Evolutionary conservation across 2,329 filamentous ascomycete species (phyloP).

Genomic region (Claviceps sp.): DNA sequence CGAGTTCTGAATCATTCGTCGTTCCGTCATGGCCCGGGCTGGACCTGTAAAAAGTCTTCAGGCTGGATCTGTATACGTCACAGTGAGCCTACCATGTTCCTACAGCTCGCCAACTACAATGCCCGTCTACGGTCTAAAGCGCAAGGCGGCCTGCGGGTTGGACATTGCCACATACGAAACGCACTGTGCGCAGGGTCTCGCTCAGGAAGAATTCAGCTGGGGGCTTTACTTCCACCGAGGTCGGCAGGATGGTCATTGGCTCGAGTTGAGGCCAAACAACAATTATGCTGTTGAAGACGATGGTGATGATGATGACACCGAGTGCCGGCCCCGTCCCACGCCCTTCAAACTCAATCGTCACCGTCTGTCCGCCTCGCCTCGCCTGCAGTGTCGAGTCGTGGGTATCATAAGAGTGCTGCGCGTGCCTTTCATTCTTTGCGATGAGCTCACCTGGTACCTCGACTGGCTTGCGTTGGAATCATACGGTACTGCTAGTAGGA

Average conservation of each 20-base stretch:
- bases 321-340: slow-evolving; percentile 1
- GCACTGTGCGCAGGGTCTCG: slow-evolving; percentile 9
- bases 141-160: slow-evolving; percentile 5
- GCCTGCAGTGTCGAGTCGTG: slow-evolving; percentile 16
- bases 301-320: background rate
- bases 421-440: slow-evolving; percentile 8
- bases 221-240: slow-evolving; percentile 22
- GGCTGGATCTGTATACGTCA: slow-evolving; percentile 6
- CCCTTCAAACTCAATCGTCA: slow-evolving; percentile 10
- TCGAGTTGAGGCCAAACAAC: slow-evolving; percentile 5
- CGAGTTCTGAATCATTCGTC: background rate
- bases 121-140: background rate
- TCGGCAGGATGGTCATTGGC: slow-evolving; percentile 15
- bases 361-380: slow-evolving; percentile 13
- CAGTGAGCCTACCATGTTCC: background rate
- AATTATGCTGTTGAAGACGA: too few species aligned
- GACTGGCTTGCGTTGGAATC: slow-evolving; percentile 18
- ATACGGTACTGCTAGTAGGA: slow-evolving; percentile 12
- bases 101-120: background rate
- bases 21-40: background rate
- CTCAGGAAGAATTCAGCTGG: slow-evolving; percentile 21
- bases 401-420: slow-evolving; percentile 18
- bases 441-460: slow-evolving; percentile 16
- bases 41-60: slow-evolving; percentile 3
- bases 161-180: slow-evolving; percentile 10